Evolutionary conservation across 2,329 filamentous ascomycete genomes (phyloP), one percentile per base, ranked within the genome.

Genomic region (Curvularia sp.): DNA sequence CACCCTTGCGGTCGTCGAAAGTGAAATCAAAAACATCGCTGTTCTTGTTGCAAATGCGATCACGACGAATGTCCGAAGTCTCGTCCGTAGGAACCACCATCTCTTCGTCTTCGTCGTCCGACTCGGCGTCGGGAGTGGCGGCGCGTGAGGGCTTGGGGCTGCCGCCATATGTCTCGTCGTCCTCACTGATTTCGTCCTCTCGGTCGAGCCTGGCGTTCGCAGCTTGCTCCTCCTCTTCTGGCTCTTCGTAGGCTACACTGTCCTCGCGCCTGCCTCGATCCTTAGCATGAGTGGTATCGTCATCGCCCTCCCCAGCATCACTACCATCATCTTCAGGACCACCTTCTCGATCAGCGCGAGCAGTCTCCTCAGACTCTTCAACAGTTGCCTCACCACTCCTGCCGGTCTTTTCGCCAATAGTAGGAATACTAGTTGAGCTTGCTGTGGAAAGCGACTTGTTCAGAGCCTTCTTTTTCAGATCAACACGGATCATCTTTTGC

Each of bases 171-270:
- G 80, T 78, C 62, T 84, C 82, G 55, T 89, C 87, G 34, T 87
- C 74, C 28, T 66, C 64, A 18, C 59, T 61, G 2, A 84, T 84
- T 2, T 81, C 83, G 50, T 88, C 87, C 30, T 55, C 56, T 30
- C 81, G 82, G 55, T 86, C 84, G 70, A 89, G 84, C 56, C 85
- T 83, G 51, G 82, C 81, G 68, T 89, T 88, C 53, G 96, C 87
- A 34, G 85, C 88, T 65, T 92, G 86, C 71, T 98, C 95, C 3
- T 94, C 94, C 5, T 97, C 93, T 72, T 98, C 95, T 46, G 96
- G 96, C 32, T 89, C 91, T 38, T 92, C 94, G 67, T 97, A 98
- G 13, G 92, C 95, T 2, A 94, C 88, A 28, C 89, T 91, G 77
- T 97, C 91, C 51, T 85, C 82, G 39, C 91, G 88, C 74, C 96